phyloP scores from a whole-genome alignment of 2,329 filamentous ascomycete species.

The Ascochyta clinopodiicola region DNA sequence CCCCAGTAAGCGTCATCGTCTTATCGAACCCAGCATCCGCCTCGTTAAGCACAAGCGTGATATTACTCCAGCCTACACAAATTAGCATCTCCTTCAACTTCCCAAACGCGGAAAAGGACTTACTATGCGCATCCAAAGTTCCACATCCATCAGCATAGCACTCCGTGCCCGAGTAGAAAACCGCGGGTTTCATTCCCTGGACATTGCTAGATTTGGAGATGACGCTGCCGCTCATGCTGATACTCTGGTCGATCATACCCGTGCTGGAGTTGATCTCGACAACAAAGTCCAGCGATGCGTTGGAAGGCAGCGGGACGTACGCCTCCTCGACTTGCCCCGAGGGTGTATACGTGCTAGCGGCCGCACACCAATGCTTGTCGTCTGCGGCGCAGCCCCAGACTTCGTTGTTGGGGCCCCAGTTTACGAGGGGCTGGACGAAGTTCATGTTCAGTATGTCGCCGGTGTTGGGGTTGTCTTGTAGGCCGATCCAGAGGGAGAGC shows the following conservation, averaged over 20 bases:
- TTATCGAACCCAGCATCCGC: constrained; percentile 11
- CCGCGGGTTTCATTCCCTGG: constrained; percentile 10
- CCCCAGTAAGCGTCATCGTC: constrained; percentile 3
- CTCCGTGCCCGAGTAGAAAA: constrained; percentile 29
- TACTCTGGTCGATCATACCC: neutral
- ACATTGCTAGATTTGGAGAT: constrained; percentile 3
- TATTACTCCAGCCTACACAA: constrained; percentile 12
- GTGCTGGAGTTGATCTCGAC: neutral
- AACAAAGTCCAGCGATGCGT: neutral
- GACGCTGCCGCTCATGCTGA: constrained; percentile 5
- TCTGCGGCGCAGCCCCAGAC: neutral
- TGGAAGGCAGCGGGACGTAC: neutral
- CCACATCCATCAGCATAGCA: constrained; percentile 11
- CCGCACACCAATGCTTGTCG: constrained; percentile 15
- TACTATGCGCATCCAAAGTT: constrained; percentile 9
- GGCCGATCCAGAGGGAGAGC: constrained; percentile 2
- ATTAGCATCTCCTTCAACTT: neutral
- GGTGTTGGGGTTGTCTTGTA: constrained; percentile 5
- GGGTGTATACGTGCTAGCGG: constrained; percentile 14
- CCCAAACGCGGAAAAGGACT: neutral
- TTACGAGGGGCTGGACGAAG: constrained; percentile 15
- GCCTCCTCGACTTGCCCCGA: neutral
- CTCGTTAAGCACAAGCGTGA: constrained; percentile 10
- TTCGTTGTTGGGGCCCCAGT: constrained; percentile 1
- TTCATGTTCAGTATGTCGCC: constrained; percentile 10